These are phyloP conservation scores for Metarhizium humberi DNA, from an alignment of 2,329 filamentous ascomycete species.

Conservation along the genomic window DNA sequence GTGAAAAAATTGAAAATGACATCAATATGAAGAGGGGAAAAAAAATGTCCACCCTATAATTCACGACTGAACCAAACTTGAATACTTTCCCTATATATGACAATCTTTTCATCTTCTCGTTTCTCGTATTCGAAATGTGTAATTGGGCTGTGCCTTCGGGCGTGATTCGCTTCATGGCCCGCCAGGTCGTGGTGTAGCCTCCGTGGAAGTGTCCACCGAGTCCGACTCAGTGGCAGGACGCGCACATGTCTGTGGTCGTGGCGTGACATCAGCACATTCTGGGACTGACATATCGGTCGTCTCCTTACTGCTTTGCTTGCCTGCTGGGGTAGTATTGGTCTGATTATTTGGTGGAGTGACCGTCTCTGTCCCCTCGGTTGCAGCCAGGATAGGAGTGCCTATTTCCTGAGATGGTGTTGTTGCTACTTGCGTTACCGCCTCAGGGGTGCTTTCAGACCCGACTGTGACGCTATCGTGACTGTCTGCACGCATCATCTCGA, in stretches of 20 bases:
- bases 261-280: conserved; percentile 11
- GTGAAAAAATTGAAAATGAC: conserved; percentile 5
- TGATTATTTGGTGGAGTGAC: conserved; percentile 10
- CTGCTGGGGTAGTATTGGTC: neutral
- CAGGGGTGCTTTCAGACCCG: conserved; percentile 39
- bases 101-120: neutral
- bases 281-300: neutral
- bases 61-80: neutral
- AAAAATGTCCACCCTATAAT: neutral
- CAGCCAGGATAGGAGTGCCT: conserved; percentile 19
- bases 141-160: neutral
- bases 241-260: conserved; percentile 24
- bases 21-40: conserved; percentile 3
- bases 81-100: neutral
- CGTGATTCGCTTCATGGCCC: conserved; percentile 12
- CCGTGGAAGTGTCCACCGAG: conserved; percentile 12
- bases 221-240: neutral
- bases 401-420: conserved; percentile 39
- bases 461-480: conserved; percentile 72
- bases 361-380: neutral
- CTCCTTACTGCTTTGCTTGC: neutral
- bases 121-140: neutral
- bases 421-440: conserved; percentile 41
- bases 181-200: conserved; percentile 30
- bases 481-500: conserved; percentile 97